Evolutionary conservation across 1,284 basidiomycete species (phyloP), one percentile per base, ranked within the genome.

Genomic region (Apiotrichum sp.): DNA sequence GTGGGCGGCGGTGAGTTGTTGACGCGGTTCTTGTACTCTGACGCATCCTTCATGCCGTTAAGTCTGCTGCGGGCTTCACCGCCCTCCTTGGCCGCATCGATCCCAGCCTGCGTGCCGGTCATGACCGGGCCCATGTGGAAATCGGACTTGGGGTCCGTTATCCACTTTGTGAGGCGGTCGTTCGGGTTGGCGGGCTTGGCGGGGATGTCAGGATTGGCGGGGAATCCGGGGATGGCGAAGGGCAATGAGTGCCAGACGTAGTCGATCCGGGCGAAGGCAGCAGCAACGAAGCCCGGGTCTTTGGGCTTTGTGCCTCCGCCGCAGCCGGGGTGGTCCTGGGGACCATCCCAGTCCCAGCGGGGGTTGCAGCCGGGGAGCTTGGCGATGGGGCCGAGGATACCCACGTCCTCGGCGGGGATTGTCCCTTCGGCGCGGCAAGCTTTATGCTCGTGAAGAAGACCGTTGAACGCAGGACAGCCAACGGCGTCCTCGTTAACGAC

Each of bases 281-380:
- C 36, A 11, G 13, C 29, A 29, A n/a, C 36, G 29, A 38, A 39
- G 10, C 31, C 38, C 8, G 16, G 43, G 22, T 10, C 16, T 8
- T 6, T 13, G 6, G 47, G 11, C 36, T 38, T 7, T 8, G 36
- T 7, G 36, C 8, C 7, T 1, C 38, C 14, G 2, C 7, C 22
- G 36, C 36, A 49, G 10, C 3, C 36, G 13, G 47, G 47, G 16
- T 40, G 38, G 36, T 49, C 6, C 6, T 10, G 5, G 9, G 36
- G 36, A 38, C 36, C 38, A 22, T 35, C 14, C 45, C 33, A 32
- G 38, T 29, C 51, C 70, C 70, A 72, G 31, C 65, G 56, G 13
- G 60, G 57, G 59, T 73, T 73, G 59, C 69, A 73, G 14, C 71
- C 71, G 11, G 69, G 70, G 1, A 73, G 63, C 31, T 61, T 50